Base-by-base conservation (phyloP, 176 grass and related monocot species). In the Elaeis guineensis region DNA sequence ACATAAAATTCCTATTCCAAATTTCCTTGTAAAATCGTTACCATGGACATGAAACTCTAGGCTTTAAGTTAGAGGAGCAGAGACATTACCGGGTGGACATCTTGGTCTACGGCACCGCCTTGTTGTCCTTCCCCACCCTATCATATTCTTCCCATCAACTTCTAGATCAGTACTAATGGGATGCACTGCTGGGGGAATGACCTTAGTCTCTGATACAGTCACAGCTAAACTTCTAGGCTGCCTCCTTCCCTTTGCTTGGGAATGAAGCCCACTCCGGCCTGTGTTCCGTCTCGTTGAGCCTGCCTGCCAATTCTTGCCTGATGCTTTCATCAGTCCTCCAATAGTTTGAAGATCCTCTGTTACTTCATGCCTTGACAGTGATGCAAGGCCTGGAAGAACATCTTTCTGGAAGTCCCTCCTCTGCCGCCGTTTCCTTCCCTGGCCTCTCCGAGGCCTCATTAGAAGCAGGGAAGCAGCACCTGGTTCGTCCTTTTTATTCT, bases 111-210 rank as follows among this genome's bases (percentile, higher is more conserved):
- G 71, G 70, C 87, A 90, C 3, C 87, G 76, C 26, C 87, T 78
- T 26, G 82, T 90, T 35, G 83, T 90, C 59, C 80, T 81, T 71
- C 87, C 87, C 87, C 87, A 90, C 23, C 79, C 80, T 6, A 78
- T 64, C 23, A 76, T 76, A 16, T 59, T 72, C 1, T 19, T 67
- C 5, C 44, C 87, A 64, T 74, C 68, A 1, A 60, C 30, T 1
- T 70, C 67, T 59, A 83, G 28, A 20, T 69, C 64, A 57, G 71
- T 14, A 69, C 73, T 64, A 80, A 55, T 61, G 23, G 59, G 49
- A 15, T 25, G 59, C 65, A 61, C 66, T 6, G 52, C 32, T 15
- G 55, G 61, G 29, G 39, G 24, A 25, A 6, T 55, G 3, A 55
- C 54, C 22, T 5, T 56, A 35, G 19, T 55, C 30, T 86, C 76